Base-by-base conservation (phyloP, 371 early-diverging fungal genomes). In the Mortierella sp. region DNA sequence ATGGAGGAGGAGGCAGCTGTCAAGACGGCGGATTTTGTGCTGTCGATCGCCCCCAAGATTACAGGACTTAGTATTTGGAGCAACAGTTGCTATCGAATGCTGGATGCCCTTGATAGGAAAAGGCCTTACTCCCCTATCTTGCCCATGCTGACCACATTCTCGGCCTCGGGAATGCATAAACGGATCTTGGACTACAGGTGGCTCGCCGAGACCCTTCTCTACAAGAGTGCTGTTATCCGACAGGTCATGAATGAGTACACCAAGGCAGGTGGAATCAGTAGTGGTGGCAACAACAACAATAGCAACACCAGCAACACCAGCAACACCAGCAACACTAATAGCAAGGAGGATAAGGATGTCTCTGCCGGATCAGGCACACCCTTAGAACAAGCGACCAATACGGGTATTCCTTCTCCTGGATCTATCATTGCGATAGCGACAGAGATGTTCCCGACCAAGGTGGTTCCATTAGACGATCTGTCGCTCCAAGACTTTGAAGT, bases 41-140 rank as follows among this genome's bases (percentile, higher is more conserved):
- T 52, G 28, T 51, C 69, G 30, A 57, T 57, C 26, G 42, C 58
- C 8, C 23, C 57, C 34, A 68, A 68, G 42, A 27, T 68, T 23
- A 68, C 62, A 18, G 46, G 45, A 7, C 28, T 64, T 21, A 30
- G 45, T 27, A 26, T 49, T 0, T 70, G 54, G 64, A 54, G 56
- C 38, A 50, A 34, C 7, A 46, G 57, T 18, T 39, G 47, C 2
- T 31, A n/a, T 1, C 26, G 27, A 8, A 18, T 70, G 28, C 12
- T 62, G 27, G 24, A 45, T 16, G 50, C 19, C 1, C 48, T 59
- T 27, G 71, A 54, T 43, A 12, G 38, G 3, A n/a, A 55, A 12
- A 21, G 54, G 42, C 21, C 31, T 1, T 31, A 43, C 30, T 47
- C 60, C 4, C 28, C 49, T 8, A 46, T 53, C 14, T 41, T 70